These are phyloP conservation scores for Agrocybe praecox DNA, from an alignment of 768 basidiomycete genomes.

Conservation along the genomic window DNA sequence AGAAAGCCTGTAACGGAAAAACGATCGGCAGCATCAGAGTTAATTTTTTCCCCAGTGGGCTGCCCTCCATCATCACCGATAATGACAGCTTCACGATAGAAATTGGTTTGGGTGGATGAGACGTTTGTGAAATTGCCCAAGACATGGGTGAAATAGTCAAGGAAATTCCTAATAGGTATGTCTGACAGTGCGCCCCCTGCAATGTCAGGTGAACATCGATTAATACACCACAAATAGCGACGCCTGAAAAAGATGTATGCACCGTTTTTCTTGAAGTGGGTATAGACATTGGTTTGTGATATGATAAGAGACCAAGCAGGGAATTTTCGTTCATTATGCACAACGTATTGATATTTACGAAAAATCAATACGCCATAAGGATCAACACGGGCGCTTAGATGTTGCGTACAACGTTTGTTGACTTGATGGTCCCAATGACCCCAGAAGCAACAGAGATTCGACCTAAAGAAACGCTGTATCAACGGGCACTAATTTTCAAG, in stretches of 20 bases:
- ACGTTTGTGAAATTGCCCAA: conserved; percentile 33
- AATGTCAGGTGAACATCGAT: neutral
- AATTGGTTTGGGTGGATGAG: conserved; percentile 22
- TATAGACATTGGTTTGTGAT: neutral
- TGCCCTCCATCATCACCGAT: conserved; percentile 26
- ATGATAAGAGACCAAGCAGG: neutral
- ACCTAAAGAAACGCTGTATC: conserved; percentile 21
- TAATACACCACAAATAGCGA: conserved; percentile 6
- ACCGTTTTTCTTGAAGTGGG: neutral
- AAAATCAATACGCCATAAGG: no score
- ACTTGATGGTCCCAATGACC: neutral
- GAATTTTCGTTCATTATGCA: neutral
- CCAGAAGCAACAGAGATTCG: conserved; percentile 20
- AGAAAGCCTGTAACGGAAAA: conserved; percentile 29
- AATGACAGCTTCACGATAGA: conserved; percentile 23
- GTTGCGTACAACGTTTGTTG: neutral
- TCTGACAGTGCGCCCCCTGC: neutral
- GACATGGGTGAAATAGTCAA: conserved; percentile 27
- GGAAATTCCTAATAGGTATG: conserved; percentile 25
- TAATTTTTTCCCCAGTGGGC: conserved; percentile 23
- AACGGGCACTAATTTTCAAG: neutral
- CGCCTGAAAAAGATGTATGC: conserved; percentile 1
- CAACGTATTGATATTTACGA: neutral
- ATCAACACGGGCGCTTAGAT: neutral
- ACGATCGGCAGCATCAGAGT: conserved; percentile 26